Evolutionary conservation across 1,284 basidiomycete species (phyloP), one percentile per base, ranked within the genome.

Genomic region (Pyrrhoderma lamaoense): DNA sequence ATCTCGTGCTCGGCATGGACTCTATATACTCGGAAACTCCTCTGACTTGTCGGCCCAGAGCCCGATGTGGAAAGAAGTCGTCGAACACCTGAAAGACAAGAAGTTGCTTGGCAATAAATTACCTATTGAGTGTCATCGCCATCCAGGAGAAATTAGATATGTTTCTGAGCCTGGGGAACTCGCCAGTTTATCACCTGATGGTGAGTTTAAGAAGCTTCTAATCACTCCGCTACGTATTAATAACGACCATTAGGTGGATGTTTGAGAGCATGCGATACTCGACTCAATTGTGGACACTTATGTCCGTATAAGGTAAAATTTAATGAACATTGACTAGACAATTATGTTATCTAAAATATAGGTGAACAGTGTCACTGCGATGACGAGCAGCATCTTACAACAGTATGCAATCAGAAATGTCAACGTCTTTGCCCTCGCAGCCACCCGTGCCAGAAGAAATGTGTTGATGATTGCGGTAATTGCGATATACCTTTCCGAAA

Each of bases 211-310:
- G 5, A 5, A 11, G 27, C 27, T 31, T 11, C 27, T 11, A n/a
- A n/a, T n/a, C n/a, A n/a, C n/a, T n/a, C n/a, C n/a, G n/a, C n/a
- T n/a, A n/a, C n/a, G n/a, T n/a, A n/a, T n/a, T n/a, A n/a, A n/a
- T n/a, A n/a, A n/a, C n/a, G n/a, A n/a, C n/a, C n/a, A n/a, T n/a
- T 46, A 78, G 85, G 83, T 43, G 85, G 85, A 1, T 89, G 85
- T 62, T 65, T 82, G 40, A 64, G 62, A 34, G 67, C 72, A 13
- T 88, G 85, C 55, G 72, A 74, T 23, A 64, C 65, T n/a, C 66
- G 71, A 27, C 65, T 85, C n/a, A 61, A 65, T n/a, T 89, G 86
- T 59, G 86, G 85, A 1, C 86, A 89, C 58, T 63, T 70, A 3
- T 89, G 85, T 60, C 77, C 75, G 0, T 82, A 73, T 54, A 79